phyloP scores from a whole-genome alignment of 257 asterid species.

The Solanum tarijense region DNA sequence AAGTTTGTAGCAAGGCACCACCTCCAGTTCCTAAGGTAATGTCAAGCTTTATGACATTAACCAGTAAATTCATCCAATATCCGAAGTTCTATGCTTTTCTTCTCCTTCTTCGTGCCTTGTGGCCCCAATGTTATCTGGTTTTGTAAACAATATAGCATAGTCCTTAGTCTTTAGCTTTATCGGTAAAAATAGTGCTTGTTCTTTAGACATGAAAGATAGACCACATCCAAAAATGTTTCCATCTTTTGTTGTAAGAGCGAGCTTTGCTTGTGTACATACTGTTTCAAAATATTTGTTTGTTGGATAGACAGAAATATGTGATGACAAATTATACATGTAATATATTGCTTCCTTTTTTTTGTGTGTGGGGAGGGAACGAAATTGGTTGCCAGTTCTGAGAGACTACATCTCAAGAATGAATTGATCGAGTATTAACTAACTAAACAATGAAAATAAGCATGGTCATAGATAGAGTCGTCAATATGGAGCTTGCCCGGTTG shows the following conservation, averaged over 20 bases:
- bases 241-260: background rate
- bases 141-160: background rate
- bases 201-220: background rate
- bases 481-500: background rate
- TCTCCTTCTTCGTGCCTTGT: background rate
- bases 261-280: background rate
- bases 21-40: conserved; percentile 94
- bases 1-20: conserved; percentile 66
- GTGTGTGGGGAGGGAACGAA: background rate
- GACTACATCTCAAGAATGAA: background rate
- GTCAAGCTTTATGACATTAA: background rate
- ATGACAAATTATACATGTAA: background rate
- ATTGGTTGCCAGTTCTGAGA: background rate
- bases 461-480: background rate
- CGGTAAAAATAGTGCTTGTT: background rate
- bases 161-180: background rate
- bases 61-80: background rate
- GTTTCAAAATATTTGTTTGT: background rate
- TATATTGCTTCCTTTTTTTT: background rate
- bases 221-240: background rate
- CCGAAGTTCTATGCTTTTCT: background rate
- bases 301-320: background rate
- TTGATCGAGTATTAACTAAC: background rate
- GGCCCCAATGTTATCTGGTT: background rate
- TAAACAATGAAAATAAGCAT: background rate